phyloP scores from a whole-genome alignment of 2,329 filamentous ascomycete species.

The Beauveria scarabaeidicola region DNA sequence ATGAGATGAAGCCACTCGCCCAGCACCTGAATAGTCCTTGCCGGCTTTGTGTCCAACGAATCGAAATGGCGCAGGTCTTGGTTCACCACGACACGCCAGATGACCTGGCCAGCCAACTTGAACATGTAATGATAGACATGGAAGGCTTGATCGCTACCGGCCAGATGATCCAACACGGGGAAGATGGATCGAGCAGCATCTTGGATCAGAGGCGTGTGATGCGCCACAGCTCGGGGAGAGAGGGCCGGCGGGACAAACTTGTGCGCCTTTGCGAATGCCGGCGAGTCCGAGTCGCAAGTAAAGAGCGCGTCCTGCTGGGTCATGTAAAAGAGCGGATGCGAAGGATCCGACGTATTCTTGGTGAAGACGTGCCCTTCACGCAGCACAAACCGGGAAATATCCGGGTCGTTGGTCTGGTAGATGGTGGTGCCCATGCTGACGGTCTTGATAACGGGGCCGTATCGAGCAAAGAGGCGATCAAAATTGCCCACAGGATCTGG shows the following conservation, averaged over 20 bases:
- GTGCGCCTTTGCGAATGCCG: conserved; percentile 38
- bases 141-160: conserved; percentile 31
- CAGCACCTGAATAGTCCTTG: conserved; percentile 38
- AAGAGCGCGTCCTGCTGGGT: conserved; percentile 29
- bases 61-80: conserved; percentile 31
- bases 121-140: conserved; percentile 36
- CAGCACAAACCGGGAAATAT: conserved; percentile 31
- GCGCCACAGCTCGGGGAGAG: conserved; percentile 44
- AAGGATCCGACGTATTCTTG: conserved; percentile 38
- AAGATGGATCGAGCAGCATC: conserved; percentile 37
- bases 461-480: conserved; percentile 37
- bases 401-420: conserved; percentile 38
- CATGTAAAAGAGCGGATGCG: conserved; percentile 31
- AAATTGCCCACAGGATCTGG: conserved; percentile 45
- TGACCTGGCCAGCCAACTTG: conserved; percentile 31
- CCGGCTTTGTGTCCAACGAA: conserved; percentile 31
- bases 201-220: conserved; percentile 48
- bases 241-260: conserved; percentile 49
- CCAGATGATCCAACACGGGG: conserved; percentile 35
- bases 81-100: conserved; percentile 30
- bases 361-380: conserved; percentile 36
- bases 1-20: conserved; percentile 41
- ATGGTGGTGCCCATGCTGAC: conserved; percentile 35
- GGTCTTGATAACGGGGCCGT: conserved; percentile 39
- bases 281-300: conserved; percentile 35